Percentiles rank a stretch among this genome's conserved stretches.
Evolutionary conservation across 345 rosid species (phyloP).

Genomic region (Atalantia buxifolia): DNA sequence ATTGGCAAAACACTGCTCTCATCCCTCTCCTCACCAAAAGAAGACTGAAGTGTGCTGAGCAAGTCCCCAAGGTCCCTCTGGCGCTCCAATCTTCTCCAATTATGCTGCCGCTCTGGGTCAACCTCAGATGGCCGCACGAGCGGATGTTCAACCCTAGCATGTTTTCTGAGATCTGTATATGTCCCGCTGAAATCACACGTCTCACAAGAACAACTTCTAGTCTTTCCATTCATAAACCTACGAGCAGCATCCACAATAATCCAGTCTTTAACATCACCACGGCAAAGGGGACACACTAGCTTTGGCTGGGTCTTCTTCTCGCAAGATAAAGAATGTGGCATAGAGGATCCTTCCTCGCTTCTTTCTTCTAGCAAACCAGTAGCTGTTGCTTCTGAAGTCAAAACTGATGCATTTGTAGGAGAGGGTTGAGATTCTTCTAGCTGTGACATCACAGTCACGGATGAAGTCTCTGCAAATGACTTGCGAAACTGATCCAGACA

Average conservation of each 20-base stretch:
- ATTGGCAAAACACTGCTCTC: constrained; percentile 49
- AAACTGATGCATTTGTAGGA: constrained; percentile 14
- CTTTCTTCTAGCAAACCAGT: constrained; percentile 36
- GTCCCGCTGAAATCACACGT: constrained; percentile 72
- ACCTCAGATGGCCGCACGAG: constrained; percentile 80
- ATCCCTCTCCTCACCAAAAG: constrained; percentile 74
- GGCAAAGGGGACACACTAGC: constrained; percentile 83
- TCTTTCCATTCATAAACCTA: constrained; percentile 76
- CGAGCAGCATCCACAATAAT: constrained; percentile 67
- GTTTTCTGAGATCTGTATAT: constrained; percentile 84
- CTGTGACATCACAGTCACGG: constrained; percentile 20
- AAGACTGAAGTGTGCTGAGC: constrained; percentile 85
- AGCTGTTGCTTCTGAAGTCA: constrained; percentile 27
- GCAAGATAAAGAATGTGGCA: constrained; percentile 21
- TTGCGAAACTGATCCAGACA: constrained; percentile 90
- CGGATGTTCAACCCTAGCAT: constrained; percentile 86
- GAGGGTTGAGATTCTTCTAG: constrained; percentile 32
- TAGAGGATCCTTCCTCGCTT: constrained; percentile 27
- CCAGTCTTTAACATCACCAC: constrained; percentile 87
- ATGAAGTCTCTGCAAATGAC: constrained; percentile 46
- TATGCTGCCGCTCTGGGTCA: constrained; percentile 88
- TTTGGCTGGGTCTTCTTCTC: constrained; percentile 40
- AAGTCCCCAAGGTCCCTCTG: constrained; percentile 95
- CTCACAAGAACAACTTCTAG: constrained; percentile 86
- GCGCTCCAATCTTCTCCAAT: constrained; percentile 94